Conservation (phyloP, 2,329 filamentous ascomycete genomes). For the Hortaea werneckii region DNA sequence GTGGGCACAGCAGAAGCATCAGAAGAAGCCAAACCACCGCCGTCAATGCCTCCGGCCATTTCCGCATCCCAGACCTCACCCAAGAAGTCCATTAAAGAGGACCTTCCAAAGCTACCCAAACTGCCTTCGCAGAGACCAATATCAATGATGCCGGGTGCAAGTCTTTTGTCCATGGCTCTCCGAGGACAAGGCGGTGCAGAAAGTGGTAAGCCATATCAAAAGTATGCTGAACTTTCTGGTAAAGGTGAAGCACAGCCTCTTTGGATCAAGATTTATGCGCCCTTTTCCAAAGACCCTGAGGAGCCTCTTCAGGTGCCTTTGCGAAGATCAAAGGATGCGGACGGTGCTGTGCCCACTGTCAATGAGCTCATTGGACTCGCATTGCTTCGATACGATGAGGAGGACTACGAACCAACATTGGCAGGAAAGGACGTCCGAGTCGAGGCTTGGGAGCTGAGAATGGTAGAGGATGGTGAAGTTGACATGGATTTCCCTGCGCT, state of each 20-base stretch:
- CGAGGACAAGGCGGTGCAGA: constrained; percentile 29
- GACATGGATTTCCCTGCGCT: constrained; percentile 77
- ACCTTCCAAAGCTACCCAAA: constrained; percentile 49
- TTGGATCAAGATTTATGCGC: constrained; percentile 65
- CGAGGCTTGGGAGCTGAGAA: constrained; percentile 72
- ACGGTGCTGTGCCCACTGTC: constrained; percentile 56
- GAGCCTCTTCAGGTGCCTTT: constrained; percentile 64
- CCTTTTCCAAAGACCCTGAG: constrained; percentile 55
- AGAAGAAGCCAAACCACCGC: constrained; percentile 34
- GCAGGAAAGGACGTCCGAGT: constrained; percentile 59
- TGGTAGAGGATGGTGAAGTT: constrained; percentile 76
- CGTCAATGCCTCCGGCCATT: constrained; percentile 33
- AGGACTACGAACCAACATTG: constrained; percentile 60
- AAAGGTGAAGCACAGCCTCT: constrained; percentile 70
- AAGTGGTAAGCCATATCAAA: constrained; percentile 61
- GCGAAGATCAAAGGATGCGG: constrained; percentile 57
- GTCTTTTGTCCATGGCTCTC: constrained; percentile 59
- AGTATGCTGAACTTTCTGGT: constrained; percentile 65
- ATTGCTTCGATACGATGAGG: constrained; percentile 67
- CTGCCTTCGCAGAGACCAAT: constrained; percentile 63
- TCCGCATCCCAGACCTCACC: constrained; percentile 43
- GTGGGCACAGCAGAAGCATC: constrained; percentile 48
- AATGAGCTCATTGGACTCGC: constrained; percentile 73
- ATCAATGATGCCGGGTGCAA: constrained; percentile 60
- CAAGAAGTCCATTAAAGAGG: constrained; percentile 50